Evolutionary conservation across 139 green algal genomes (phyloP).

Genomic region (Volvox africanus): DNA sequence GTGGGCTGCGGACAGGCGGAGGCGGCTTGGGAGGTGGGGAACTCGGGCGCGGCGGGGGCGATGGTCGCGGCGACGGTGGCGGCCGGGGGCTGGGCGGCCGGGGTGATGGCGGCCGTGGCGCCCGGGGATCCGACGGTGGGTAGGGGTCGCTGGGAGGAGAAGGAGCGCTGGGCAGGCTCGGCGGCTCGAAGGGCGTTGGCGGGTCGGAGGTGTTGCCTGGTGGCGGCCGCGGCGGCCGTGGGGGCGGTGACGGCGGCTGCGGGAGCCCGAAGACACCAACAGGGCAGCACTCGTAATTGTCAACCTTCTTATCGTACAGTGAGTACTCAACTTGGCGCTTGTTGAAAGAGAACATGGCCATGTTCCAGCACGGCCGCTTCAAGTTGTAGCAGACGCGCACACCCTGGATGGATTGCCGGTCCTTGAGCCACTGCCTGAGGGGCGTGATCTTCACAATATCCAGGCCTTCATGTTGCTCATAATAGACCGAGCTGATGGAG

Average conservation of each 20-base stretch:
- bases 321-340: not conserved
- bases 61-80: not conserved
- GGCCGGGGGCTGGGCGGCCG: not conserved
- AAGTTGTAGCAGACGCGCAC: conserved; percentile 33
- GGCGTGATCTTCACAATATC: conserved; percentile 41
- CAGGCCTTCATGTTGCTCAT: not conserved
- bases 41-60: not conserved
- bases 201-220: not conserved
- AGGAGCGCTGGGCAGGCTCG: not conserved
- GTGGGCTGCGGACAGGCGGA: not conserved
- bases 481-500: not conserved
- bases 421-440: not conserved
- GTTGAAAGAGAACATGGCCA: conserved; percentile 1
- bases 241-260: not conserved
- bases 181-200: not conserved
- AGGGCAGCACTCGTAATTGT: conserved; percentile 51
- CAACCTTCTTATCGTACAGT: conserved; percentile 42
- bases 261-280: not conserved
- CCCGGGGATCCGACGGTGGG: not conserved
- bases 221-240: not conserved
- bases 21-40: not conserved
- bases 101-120: not conserved
- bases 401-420: not conserved
- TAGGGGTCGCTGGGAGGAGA: not conserved
- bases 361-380: conserved; percentile 2